Conservation (phyloP, 83 land plant genomes). For the Larix sibirica region DNA sequence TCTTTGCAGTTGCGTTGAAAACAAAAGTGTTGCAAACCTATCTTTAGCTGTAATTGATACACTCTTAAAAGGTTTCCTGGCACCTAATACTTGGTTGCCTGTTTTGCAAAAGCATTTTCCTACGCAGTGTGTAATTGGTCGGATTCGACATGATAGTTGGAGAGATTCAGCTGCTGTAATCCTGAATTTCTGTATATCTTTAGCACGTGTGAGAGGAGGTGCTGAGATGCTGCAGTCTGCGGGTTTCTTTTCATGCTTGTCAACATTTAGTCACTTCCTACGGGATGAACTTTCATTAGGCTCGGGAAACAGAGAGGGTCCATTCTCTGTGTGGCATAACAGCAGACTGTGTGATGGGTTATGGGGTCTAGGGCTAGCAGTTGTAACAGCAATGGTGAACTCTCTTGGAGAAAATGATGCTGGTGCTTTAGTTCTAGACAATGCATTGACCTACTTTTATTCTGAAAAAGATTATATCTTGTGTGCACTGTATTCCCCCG, state of each 20-base stretch:
- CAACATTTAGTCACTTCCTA: conserved; percentile 6
- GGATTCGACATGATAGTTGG: conserved; percentile 31
- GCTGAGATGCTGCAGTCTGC: conserved; percentile 76
- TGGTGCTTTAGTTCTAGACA: conserved; percentile 43
- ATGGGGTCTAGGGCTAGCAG: conserved; percentile 80
- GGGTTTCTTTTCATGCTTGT: conserved; percentile 51
- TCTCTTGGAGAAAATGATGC: conserved; percentile 58
- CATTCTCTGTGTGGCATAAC: conserved; percentile 27
- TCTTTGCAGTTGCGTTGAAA: conserved; percentile 60
- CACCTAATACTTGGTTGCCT: conserved; percentile 76
- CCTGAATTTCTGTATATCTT: conserved; percentile 69
- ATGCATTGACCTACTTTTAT: conserved; percentile 54
- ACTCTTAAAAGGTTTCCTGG: conserved; percentile 56
- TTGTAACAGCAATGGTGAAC: conserved; percentile 65
- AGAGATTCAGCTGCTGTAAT: conserved; percentile 23
- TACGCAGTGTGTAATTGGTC: conserved; percentile 29
- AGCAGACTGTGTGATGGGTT: conserved; percentile 39
- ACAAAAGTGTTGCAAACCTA: conserved; percentile 32
- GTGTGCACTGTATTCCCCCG: conserved; percentile 47
- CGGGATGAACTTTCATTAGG: conserved; percentile 16
- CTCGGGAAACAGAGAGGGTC: conserved; percentile 28
- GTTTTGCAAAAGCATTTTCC: conserved; percentile 72
- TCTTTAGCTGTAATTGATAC: conserved; percentile 65
- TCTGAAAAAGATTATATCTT: conserved; percentile 61
- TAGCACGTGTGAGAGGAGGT: conserved; percentile 72